Base-by-base conservation (phyloP, 2,329 filamentous ascomycete genomes). In the Penicillium aurantiogriseum region DNA sequence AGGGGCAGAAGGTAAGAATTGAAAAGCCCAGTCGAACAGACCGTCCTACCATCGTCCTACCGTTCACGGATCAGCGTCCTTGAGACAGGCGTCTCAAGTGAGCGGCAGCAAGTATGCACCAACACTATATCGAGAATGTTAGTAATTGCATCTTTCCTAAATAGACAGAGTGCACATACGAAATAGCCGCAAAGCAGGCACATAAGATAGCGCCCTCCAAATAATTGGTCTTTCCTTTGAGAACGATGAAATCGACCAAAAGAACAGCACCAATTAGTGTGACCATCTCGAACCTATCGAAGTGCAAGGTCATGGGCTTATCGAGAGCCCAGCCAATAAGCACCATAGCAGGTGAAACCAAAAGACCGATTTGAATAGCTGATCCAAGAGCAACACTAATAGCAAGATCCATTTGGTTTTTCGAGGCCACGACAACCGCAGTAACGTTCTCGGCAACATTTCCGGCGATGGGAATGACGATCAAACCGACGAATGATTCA, bases 341-440 rank as follows among this genome's bases (percentile, higher is more conserved):
- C 33, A 90, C 87, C 33, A 89, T 81, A 19, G 90, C 76, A 0
- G 88, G 88, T 4, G 87, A 89, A 51, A 90, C 81, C 68, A 90
- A 88, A 8, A 90, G 78, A 15, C 87, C 78, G 69, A 90, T 89
- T 74, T 90, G 88, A 64, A 90, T 89, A 48, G 84, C 87, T 62
- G 83, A 87, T 55, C 88, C 88, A 8, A 90, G 82, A 5, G 87
- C 86, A 21, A 90, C 87, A 61, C 86, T 87, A 53, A 90, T 89
- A 1, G 88, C 87, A 36, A 90, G 76, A 71, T 90, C 87, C 85
- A 90, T 89, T 77, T 90, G 89, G 74, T 90, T 89, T 76, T 88
- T 88, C 74, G 85, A 83, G 0, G 87, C 88, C 8, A 89, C 87
- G 6, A 84, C 86, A 23, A 90, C 82, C 4, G 88, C 86, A 3